phyloP scores from a whole-genome alignment of 768 basidiomycete species.

The Termitomyces sp. region DNA sequence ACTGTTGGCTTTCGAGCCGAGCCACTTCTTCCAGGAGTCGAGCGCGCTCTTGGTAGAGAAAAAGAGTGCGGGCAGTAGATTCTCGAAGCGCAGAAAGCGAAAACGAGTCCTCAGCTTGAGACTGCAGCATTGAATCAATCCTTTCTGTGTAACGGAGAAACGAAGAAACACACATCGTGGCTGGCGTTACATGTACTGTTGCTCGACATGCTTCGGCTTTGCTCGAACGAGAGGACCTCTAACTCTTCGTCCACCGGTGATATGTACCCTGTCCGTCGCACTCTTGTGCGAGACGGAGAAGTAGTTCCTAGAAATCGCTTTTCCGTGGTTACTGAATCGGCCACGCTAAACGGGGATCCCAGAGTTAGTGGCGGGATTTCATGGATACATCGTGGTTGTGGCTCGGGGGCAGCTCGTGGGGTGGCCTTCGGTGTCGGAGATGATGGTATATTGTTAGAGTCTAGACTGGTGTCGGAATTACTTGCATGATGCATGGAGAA shows the following conservation, averaged over 20 bases:
- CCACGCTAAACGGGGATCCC: conserved; percentile 18
- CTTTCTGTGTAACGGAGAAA: neutral
- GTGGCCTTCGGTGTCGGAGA: conserved; percentile 8
- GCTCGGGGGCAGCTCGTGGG: conserved; percentile 4
- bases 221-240: conserved; percentile 47
- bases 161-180: conserved; percentile 3
- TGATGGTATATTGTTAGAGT: conserved; percentile 15
- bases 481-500: conserved; percentile 14
- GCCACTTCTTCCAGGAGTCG: conserved; percentile 50
- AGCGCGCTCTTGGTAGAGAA: conserved; percentile 54
- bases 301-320: neutral
- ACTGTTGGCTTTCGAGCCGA: conserved; percentile 21
- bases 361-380: conserved; percentile 38
- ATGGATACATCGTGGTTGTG: conserved; percentile 44
- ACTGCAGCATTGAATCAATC: neutral
- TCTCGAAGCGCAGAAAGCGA: conserved; percentile 10
- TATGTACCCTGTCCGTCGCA: conserved; percentile 52
- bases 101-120: conserved; percentile 1
- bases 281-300: conserved; percentile 8
- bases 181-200: neutral
- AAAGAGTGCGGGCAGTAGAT: conserved; percentile 34
- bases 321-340: conserved; percentile 1
- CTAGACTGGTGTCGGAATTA: conserved; percentile 25
- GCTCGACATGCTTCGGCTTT: conserved; percentile 18
- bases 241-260: conserved; percentile 43